Percentiles rank a stretch among this genome's conserved stretches.
These are phyloP conservation scores for Boletus edulis DNA, from an alignment of 768 basidiomycete genomes.

Conservation along the genomic window DNA sequence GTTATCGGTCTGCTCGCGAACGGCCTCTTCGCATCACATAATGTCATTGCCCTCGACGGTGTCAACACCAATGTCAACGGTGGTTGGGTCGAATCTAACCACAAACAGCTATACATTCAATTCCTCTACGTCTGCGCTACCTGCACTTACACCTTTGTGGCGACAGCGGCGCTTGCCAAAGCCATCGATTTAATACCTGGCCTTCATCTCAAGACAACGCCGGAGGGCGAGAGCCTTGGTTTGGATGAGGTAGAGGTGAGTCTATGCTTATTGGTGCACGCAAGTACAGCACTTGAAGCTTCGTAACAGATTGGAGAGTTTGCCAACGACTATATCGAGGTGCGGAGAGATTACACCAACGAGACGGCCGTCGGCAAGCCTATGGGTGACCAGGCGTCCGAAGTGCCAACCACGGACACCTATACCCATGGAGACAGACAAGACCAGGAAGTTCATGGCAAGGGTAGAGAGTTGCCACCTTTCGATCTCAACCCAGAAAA, in stretches of 20 bases:
- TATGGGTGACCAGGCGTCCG: slow-evolving; percentile 4
- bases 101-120: slow-evolving; percentile 79
- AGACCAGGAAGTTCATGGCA: slow-evolving; percentile 21
- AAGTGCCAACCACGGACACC: slow-evolving; percentile 9
- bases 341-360: slow-evolving; percentile 63
- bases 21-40: slow-evolving; percentile 68
- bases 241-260: slow-evolving; percentile 73
- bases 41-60: slow-evolving; percentile 67
- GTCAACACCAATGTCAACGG: slow-evolving; percentile 51
- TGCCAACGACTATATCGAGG: slow-evolving; percentile 66
- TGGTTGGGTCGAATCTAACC: slow-evolving; percentile 75
- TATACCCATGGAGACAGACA: slow-evolving; percentile 37
- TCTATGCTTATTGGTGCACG: neutral
- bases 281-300: neutral
- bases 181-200: slow-evolving; percentile 56
- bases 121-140: slow-evolving; percentile 60
- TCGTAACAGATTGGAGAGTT: slow-evolving; percentile 60
- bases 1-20: slow-evolving; percentile 72
- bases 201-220: slow-evolving; percentile 49
- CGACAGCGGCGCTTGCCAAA: slow-evolving; percentile 61
- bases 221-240: slow-evolving; percentile 58
- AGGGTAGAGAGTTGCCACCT: slow-evolving; percentile 10
- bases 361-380: slow-evolving; percentile 36
- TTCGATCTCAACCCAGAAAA: slow-evolving; percentile 19
- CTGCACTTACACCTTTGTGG: slow-evolving; percentile 57